Evolutionary conservation across 2,329 filamentous ascomycete genomes (phyloP).

Genomic region (Xylaria sp.): DNA sequence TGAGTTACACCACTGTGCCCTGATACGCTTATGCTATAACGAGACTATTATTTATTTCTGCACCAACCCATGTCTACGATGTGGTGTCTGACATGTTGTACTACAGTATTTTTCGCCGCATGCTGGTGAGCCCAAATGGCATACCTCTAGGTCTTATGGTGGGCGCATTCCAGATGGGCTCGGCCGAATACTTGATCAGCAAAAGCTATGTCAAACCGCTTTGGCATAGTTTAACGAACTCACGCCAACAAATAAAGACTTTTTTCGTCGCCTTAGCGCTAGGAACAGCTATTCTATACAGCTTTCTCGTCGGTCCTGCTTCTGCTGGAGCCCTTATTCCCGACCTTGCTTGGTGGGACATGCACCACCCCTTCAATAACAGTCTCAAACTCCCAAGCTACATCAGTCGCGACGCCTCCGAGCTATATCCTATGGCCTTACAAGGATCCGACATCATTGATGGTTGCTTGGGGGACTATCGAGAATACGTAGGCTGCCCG

Average conservation of each 20-base stretch:
- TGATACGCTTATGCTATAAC: neutral
- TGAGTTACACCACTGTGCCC: conserved; percentile 4
- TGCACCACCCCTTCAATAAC: conserved; percentile 20
- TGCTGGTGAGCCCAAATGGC: conserved; percentile 20
- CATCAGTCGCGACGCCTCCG: neutral
- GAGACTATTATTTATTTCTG: neutral
- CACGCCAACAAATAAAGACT: conserved; percentile 4
- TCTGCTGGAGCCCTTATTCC: conserved; percentile 31
- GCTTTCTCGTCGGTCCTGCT: conserved; percentile 28
- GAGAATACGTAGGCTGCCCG: conserved; percentile 9
- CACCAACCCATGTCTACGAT: neutral
- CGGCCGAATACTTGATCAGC: conserved; percentile 29
- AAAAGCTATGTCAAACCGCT: conserved; percentile 24
- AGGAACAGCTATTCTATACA: conserved; percentile 19
- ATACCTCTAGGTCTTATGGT: conserved; percentile 34
- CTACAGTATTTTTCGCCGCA: conserved; percentile 33
- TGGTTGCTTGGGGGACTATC: neutral
- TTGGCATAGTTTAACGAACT: neutral
- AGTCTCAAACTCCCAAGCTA: conserved; percentile 19
- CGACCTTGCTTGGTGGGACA: conserved; percentile 15
- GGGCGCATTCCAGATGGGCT: conserved; percentile 32
- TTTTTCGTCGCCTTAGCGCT: conserved; percentile 26
- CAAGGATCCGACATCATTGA: neutral
- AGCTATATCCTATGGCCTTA: conserved; percentile 19
- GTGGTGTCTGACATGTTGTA: neutral